Evolutionary conservation across 2,329 filamentous ascomycete species (phyloP), one percentile per base, ranked within the genome.

Genomic region (Knoxdaviesia capensis): DNA sequence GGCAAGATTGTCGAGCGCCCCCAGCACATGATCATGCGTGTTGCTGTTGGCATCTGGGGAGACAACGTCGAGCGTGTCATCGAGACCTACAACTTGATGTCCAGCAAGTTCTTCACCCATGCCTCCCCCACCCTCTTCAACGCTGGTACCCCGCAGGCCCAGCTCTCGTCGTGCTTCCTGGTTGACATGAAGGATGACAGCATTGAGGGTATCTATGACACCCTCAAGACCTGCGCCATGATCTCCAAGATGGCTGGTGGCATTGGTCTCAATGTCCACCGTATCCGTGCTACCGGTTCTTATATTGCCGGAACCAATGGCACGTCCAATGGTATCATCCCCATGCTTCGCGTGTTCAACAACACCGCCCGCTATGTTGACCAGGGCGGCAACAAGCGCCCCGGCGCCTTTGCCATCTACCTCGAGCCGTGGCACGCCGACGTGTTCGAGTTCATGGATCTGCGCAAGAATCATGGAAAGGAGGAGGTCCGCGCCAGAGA

Each of bases 21-120:
- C 38, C 90, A 98, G 64, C 90, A 98, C 67, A 90, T 98, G 86
- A 88, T 98, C 54, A 98, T 98, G 90, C 85, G 90, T 72, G 90
- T 98, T 42, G 76, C 90, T 51, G 88, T 98, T 45, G 90, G 90
- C 45, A 94, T 98, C 52, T 92, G 93, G 68, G 87, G 87, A 46
- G 84, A 94, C 48, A 74, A 96, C 54, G 80, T 98, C 46, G 90
- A 96, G 66, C 84, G 80, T 55, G 88, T 85, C 48, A 77, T 96
- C 43, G 86, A 98, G 72, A 96, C 90, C 36, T 98, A 98, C 70
- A 88, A 96, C 65, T 75, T 92, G 62, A 94, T 98, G 87, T 98
- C 90, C 32, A 86, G 78, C 68, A 96, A 96, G 64, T 88, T 82
- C 68, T 98, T 98, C 65, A 98, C 90, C 43, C 90, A 98, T 56